These are phyloP conservation scores for Calonectria pauciramosa DNA, from an alignment of 2,329 filamentous ascomycete species.

Conservation along the genomic window DNA sequence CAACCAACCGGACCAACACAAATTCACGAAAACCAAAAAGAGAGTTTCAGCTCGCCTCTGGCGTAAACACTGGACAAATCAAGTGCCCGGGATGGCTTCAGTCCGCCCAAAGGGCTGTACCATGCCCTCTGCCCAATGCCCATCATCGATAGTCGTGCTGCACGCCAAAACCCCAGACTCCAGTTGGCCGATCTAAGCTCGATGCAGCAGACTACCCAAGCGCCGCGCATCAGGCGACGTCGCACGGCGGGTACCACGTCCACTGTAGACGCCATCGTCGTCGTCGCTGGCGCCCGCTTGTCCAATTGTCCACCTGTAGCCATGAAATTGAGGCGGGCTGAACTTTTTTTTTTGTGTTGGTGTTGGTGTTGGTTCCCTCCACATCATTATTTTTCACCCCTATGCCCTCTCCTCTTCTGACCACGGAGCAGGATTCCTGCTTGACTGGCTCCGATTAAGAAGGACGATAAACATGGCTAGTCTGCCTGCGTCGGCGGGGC, in stretches of 20 bases:
- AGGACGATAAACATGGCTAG: background rate
- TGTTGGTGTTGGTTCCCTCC: no score
- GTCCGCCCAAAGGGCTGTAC: background rate
- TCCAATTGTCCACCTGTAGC: background rate
- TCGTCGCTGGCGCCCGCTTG: background rate
- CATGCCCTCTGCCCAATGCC: background rate
- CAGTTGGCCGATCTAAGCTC: background rate
- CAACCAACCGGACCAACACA: background rate
- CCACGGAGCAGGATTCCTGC: no score
- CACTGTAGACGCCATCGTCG: background rate
- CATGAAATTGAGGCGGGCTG: slow-evolving; percentile 1
- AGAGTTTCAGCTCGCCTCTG: background rate
- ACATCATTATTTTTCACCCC: background rate
- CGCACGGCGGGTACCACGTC: background rate
- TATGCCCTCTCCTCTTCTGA: no score
- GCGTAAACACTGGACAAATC: background rate
- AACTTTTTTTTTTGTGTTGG: background rate
- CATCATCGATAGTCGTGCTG: background rate
- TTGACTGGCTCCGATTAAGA: background rate
- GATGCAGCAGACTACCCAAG: background rate
- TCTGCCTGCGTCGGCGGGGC: background rate
- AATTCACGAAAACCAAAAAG: background rate
- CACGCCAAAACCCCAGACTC: background rate
- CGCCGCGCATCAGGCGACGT: background rate
- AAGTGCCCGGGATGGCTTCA: background rate